Base-by-base conservation (phyloP, 2,329 filamentous ascomycete species). In the Fusarium musae region DNA sequence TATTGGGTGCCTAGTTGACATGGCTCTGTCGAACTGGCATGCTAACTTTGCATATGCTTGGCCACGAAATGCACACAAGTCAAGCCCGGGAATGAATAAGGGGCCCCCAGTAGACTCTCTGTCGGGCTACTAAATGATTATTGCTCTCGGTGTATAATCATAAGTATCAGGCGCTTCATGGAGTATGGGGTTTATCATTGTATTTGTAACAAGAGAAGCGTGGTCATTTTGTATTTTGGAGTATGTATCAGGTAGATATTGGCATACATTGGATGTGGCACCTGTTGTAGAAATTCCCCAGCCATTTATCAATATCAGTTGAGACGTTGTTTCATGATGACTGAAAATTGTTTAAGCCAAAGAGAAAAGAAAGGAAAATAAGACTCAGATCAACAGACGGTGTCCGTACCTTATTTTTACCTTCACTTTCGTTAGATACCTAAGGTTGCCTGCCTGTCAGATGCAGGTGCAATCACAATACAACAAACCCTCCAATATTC, bases 391-490 rank as follows among this genome's bases (percentile, higher is more conserved):
- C 13, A 10, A 49, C 17, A 36, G 26, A n/a, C 30, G 12, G 30
- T 47, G 47, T 30, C 34, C 21, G 12, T 28, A 19, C 19, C 39
- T 34, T 34, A 36, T 32, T 37, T 39, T 28, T 28, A 40, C 42
- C 32, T 40, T 44, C 23, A 30, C 37, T 54, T 50, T 16, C 13
- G 16, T 32, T 23, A 9, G 30, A 13, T 34, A 32, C 10, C 8
- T 13, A 28, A 28, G 23, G 50, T 28, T 54, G 15, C 50, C 50
- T 21, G 42, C 28, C 58, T 56, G 47, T 50, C 16, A 34, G 23
- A 59, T 72, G 69, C 70, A 72, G 56, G 70, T 61, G 65, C 54
- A 63, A 28, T 37, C 26, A 21, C n/a, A 47, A 37, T 40, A 34
- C n/a, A 59, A 30, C n/a, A 46, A 46, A 46, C 23, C 32, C 32